These are phyloP conservation scores for Tilletia indica DNA, from an alignment of 1,284 basidiomycete genomes.

Conservation along the genomic window DNA sequence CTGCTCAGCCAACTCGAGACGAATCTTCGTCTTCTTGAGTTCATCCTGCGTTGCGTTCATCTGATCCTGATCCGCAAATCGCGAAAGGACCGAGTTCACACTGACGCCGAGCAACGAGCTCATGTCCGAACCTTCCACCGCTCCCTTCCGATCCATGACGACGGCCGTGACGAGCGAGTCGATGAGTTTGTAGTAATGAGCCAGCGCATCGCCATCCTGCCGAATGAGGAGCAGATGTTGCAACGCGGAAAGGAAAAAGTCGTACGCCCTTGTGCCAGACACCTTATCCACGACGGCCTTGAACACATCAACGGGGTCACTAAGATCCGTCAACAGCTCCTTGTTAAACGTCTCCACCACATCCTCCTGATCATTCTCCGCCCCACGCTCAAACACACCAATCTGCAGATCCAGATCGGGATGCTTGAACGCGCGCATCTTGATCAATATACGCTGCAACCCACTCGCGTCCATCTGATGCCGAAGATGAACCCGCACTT, in stretches of 20 bases:
- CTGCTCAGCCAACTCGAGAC: conserved; percentile 71
- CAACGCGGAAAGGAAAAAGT: conserved; percentile 86
- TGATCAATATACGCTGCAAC: conserved; percentile 70
- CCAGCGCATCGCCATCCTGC: conserved; percentile 71
- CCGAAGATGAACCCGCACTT: conserved; percentile 78
- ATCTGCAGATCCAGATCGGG: conserved; percentile 69
- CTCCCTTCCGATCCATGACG: conserved; percentile 80
- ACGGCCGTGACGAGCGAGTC: conserved; percentile 90
- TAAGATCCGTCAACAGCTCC: conserved; percentile 73
- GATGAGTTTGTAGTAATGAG: conserved; percentile 87
- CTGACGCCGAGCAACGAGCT: conserved; percentile 83
- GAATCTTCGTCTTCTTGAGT: conserved; percentile 65
- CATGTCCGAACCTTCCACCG: conserved; percentile 65
- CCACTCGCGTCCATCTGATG: conserved; percentile 86
- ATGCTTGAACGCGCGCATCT: conserved; percentile 70
- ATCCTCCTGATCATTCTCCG: conserved; percentile 76
- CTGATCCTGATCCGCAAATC: conserved; percentile 87
- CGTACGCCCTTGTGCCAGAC: conserved; percentile 73
- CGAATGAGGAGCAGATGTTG: conserved; percentile 87
- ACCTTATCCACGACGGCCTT: conserved; percentile 74
- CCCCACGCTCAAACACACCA: conserved; percentile 65
- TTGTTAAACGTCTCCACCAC: conserved; percentile 76
- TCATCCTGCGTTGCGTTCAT: conserved; percentile 78
- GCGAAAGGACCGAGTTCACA: conserved; percentile 81
- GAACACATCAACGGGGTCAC: conserved; percentile 82